Conservation (phyloP, 2,329 filamentous ascomycete genomes). For the Aspergillus fructus region DNA sequence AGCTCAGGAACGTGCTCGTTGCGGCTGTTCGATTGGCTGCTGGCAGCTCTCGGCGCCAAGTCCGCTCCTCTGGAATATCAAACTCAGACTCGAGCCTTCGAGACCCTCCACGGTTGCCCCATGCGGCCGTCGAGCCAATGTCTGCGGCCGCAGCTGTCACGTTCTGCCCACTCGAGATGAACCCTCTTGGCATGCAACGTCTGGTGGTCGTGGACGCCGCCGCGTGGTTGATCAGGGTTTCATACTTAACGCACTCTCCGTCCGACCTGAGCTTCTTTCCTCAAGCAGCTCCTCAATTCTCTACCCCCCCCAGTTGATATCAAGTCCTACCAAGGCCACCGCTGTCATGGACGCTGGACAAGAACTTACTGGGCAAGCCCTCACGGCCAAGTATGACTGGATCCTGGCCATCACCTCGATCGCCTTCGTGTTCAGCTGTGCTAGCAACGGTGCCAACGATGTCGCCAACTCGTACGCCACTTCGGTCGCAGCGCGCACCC, state of each 20-base stretch:
- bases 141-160: constrained; percentile 5
- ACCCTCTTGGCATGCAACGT: constrained; percentile 1
- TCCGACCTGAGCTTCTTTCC: neutral
- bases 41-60: constrained; percentile 11
- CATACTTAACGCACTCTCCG: neutral
- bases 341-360: neutral
- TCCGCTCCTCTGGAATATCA: constrained; percentile 12
- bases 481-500: constrained; percentile 51
- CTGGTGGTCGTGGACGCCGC: neutral
- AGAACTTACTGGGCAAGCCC: neutral
- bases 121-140: constrained; percentile 7
- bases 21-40: rapidly evolving
- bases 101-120: neutral
- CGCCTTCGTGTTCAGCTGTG: constrained; percentile 29
- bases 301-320: neutral
- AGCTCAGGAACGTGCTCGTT: constrained; percentile 16
- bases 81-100: no score
- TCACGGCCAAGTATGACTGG: constrained; percentile 31
- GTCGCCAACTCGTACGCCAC: constrained; percentile 57
- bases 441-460: constrained; percentile 41
- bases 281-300: neutral
- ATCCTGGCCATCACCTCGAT: constrained; percentile 30
- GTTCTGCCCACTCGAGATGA: constrained; percentile 4
- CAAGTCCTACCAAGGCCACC: no score
- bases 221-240: neutral